These are phyloP conservation scores for Botrytis hyacinthi DNA, from an alignment of 2,329 filamentous ascomycete species.

Conservation along the genomic window DNA sequence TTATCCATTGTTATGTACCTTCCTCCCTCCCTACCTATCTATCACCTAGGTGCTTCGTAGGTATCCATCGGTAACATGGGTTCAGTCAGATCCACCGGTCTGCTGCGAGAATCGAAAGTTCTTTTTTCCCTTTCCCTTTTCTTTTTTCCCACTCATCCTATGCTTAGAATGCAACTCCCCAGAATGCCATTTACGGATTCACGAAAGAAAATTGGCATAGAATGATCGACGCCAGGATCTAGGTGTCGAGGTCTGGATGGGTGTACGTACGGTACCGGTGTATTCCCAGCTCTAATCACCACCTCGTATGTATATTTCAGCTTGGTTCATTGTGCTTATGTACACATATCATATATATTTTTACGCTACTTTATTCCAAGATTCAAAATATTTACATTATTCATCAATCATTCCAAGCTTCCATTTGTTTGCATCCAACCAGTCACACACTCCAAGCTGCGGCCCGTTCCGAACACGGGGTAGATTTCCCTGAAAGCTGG, in stretches of 20 bases:
- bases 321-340: neutral
- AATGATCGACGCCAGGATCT: neutral
- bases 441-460: neutral
- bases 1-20: neutral
- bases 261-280: neutral
- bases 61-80: neutral
- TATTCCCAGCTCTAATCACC: neutral
- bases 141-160: neutral
- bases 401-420: neutral
- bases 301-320: neutral
- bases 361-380: neutral
- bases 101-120: neutral
- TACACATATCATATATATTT: neutral
- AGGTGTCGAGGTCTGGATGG: neutral
- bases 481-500: neutral
- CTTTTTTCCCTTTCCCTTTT: neutral
- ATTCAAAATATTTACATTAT: neutral
- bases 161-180: neutral
- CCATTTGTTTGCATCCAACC: neutral
- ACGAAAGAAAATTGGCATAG: neutral
- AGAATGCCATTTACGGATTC: neutral
- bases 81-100: neutral
- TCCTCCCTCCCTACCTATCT: neutral
- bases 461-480: constrained; percentile 1
- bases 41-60: too few species aligned